Base-by-base conservation (phyloP, 2,329 filamentous ascomycete genomes). In the Calonectria henricotiae region DNA sequence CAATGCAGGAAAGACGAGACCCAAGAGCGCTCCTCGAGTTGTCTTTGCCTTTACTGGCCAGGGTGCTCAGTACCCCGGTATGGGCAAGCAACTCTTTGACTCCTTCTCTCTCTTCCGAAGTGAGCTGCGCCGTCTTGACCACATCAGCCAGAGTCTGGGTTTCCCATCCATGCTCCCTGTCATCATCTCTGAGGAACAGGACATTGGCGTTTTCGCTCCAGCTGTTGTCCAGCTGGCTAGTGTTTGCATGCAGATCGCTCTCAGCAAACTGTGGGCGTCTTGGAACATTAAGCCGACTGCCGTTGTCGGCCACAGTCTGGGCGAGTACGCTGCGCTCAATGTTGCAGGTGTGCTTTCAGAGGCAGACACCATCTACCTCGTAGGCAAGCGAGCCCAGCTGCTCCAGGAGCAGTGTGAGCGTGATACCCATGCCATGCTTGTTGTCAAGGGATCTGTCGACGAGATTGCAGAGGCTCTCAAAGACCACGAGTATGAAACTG, bases 281-380 rank as follows among this genome's bases (percentile, higher is more conserved):
- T 80, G 82, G 70, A 83, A 82, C 1, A 71, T 88, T 15, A 73
- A 71, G 7, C 85, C 86, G 8, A 80, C 83, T 41, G 85, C 80
- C 1, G 85, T 87, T 4, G 73, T 87, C 4, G 86, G 86, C 5
- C 86, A 87, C 70, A 91, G 89, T 7, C 62, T 75, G 2, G 75
- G 75, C 0, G 73, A 76, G 2, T 75, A 75, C 23, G 75, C 75
- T 0, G 90, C 90, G 27, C 84, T 92, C 0, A 83, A 89, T 65
- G 85, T 88, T 12, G 88, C 90, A 51, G 90, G 89, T 27, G 89
- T 92, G n/a, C 82, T 92, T 17, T 90, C 89, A 0, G 87, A 86
- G 17, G 84, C 84, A 39, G 90, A 92, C 74, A 87, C 89, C 71
- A 83, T 94, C 11, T 89, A 88, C 51, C 83, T 93, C 0, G 90